Conservation (phyloP, 352 stramenopile genomes). For the Phytophthora cajani region DNA sequence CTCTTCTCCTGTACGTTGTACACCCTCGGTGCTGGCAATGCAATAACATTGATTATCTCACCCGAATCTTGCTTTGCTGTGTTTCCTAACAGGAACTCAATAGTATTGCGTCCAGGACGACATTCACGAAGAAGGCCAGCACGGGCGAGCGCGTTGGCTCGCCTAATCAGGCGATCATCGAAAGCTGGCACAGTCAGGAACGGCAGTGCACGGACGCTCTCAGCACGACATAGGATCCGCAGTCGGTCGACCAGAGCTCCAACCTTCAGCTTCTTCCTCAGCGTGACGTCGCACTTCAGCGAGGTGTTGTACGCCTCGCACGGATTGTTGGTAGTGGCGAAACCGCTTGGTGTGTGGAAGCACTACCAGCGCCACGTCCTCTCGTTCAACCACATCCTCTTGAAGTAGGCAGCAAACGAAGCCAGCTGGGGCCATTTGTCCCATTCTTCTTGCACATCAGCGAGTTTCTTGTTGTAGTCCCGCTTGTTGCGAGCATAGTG, state of each 20-base stretch:
- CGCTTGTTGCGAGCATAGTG: conserved; percentile 11
- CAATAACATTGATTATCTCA: conserved; percentile 2
- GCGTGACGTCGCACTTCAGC: conserved; percentile 35
- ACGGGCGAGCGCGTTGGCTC: background rate
- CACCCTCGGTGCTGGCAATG: background rate
- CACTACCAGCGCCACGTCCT: conserved; percentile 25
- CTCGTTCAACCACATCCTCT: conserved; percentile 8
- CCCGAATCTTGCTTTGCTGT: background rate
- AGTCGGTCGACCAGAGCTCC: conserved; percentile 5
- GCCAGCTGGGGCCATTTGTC: background rate
- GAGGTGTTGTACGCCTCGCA: conserved; percentile 34
- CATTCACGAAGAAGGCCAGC: conserved; percentile 10
- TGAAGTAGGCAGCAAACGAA: conserved; percentile 9
- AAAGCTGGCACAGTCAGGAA: background rate
- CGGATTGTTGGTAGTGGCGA: conserved; percentile 36
- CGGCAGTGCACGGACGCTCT: background rate
- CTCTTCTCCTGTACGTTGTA: conserved; percentile 1
- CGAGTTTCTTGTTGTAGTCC: background rate
- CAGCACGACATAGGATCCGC: background rate
- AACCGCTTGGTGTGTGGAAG: conserved; percentile 14
- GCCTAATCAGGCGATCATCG: conserved; percentile 2
- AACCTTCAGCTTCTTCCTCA: conserved; percentile 16
- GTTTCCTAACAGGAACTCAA: conserved; percentile 5
- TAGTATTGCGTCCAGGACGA: background rate
- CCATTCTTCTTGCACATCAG: conserved; percentile 8